Base-by-base conservation (phyloP, 257 asterid genomes). In the Penstemon davidsonii region DNA sequence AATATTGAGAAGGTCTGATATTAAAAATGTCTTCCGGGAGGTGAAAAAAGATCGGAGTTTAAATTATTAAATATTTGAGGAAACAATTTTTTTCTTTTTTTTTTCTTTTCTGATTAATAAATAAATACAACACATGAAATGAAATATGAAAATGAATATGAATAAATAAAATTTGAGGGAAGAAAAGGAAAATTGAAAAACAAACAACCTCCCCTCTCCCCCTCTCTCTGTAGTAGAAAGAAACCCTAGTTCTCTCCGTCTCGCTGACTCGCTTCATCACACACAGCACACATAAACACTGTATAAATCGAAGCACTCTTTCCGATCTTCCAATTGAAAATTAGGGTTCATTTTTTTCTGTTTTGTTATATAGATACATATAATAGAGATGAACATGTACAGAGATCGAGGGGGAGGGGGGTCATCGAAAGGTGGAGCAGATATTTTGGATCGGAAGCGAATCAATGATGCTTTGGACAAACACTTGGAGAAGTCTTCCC, bases 371-470 rank as follows among this genome's bases (percentile, higher is more conserved):
- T 47, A 7, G 60, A 12, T 19, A 40, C 39, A 59, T 8, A 42
- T 3, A 38, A 42, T 19, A 18, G 8, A 41, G n/a, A 11, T 42
- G 56, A 60, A 56, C 63, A 84, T 84, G 89, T 81, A 84, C 65
- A 79, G 83, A 75, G 86, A 84, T 79, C 84, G 86, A 69, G 89
- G 82, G 8, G 65, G 57, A 56, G 83, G 78, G 56, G 84, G 78
- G 52, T 65, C 81, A n/a, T 78, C 86, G 13, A 84, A 81, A 81
- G 81, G 69, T 33, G 90, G 79, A 11, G 90, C 77, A 11, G 87
- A 78, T 57, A 59, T 75, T 78, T 60, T 80, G 76, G 90, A 84
- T 77, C 85, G 90, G 79, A 85, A 85, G 76, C 83, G 86, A 61
- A 78, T 85, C 57, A 84, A 82, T 76, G 90, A 84, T 64, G 85